Percentiles rank a stretch among this genome's conserved stretches.
Evolutionary conservation across 2,329 filamentous ascomycete genomes (phyloP).

Genomic region (Ceratocystis smalleyi): DNA sequence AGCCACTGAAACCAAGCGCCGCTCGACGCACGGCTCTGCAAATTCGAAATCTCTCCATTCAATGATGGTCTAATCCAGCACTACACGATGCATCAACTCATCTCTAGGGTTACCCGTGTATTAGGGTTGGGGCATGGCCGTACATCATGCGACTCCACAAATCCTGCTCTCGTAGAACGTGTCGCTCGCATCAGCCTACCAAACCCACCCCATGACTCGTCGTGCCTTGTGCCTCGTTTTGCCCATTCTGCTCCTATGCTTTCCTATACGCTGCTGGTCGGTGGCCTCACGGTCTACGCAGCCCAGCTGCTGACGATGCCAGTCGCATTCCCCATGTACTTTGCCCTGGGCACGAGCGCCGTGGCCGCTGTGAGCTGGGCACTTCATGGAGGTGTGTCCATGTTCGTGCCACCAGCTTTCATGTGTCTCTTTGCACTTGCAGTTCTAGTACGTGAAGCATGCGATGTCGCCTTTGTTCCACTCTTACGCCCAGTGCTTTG

Average conservation of each 20-base stretch:
- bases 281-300: conserved; percentile 8
- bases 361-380: conserved; percentile 1
- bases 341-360: neutral
- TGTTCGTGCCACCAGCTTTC: neutral
- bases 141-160: no score
- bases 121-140: no score
- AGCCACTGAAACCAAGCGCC: no score
- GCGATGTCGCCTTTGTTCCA: neutral
- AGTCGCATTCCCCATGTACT: conserved; percentile 8
- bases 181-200: neutral
- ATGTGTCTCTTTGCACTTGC: neutral
- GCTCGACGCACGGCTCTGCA: no score
- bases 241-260: neutral
- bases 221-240: no score
- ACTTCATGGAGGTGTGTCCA: conserved; percentile 1
- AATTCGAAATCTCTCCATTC: no score
- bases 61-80: no score
- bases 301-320: conserved; percentile 10
- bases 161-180: no score
- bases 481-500: neutral
- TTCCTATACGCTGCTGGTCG: neutral
- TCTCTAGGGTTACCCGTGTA: no score
- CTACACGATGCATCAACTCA: no score
- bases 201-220: neutral
- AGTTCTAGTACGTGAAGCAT: conserved; percentile 2